phyloP scores from a whole-genome alignment of 371 early-diverging fungal genomes.

The Capillidium rhysosporum region DNA sequence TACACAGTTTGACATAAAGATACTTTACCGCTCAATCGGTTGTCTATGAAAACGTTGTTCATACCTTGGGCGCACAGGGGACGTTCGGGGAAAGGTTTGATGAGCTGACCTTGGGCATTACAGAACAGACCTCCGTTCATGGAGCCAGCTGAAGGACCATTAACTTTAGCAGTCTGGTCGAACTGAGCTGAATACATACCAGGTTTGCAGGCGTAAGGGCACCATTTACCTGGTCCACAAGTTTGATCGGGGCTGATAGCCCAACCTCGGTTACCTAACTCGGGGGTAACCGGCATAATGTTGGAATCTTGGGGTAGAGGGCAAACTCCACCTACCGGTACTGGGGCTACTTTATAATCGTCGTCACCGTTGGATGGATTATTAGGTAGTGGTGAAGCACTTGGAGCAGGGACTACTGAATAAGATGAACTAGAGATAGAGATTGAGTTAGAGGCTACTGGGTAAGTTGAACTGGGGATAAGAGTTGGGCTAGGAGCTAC shows the following conservation, averaged over 20 bases:
- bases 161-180: background rate
- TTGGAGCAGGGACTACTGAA: too few relatives aligned
- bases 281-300: too few relatives aligned
- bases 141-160: background rate
- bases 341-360: too few relatives aligned
- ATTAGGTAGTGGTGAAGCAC: too few relatives aligned
- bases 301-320: too few relatives aligned
- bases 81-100: background rate
- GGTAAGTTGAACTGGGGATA: too few relatives aligned
- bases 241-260: slow-evolving; percentile 12
- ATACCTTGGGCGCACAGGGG: background rate
- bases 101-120: background rate
- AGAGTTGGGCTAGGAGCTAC: too few relatives aligned
- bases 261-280: slow-evolving; percentile 15
- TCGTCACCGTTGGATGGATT: too few relatives aligned
- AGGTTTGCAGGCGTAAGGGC: slow-evolving; percentile 4
- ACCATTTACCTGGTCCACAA: background rate
- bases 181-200: background rate
- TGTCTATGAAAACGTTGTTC: background rate
- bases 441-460: too few relatives aligned
- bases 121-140: slow-evolving; percentile 3
- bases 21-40: background rate
- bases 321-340: too few relatives aligned
- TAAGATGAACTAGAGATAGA: too few relatives aligned
- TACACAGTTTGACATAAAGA: slow-evolving; percentile 5